phyloP scores from a whole-genome alignment of 805 yeast species.

The Wickerhamiella kurtzmanii region DNA sequence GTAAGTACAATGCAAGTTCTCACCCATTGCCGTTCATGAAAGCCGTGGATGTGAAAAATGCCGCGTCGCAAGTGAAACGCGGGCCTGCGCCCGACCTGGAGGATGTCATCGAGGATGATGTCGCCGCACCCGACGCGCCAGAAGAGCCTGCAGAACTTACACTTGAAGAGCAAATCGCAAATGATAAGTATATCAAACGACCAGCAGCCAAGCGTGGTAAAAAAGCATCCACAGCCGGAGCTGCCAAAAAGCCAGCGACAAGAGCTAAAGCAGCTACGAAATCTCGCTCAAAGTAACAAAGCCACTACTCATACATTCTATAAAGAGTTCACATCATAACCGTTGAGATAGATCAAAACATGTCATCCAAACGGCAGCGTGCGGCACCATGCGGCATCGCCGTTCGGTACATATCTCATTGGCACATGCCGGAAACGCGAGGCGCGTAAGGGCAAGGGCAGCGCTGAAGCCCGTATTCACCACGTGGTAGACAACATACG shows the following conservation, averaged over 20 bases:
- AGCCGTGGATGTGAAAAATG: slow-evolving; percentile 29
- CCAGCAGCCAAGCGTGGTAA: slow-evolving; percentile 6
- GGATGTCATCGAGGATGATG: slow-evolving; percentile 53
- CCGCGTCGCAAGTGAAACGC: slow-evolving; percentile 23
- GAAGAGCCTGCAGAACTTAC: slow-evolving; percentile 28
- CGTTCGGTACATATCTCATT: too few species aligned
- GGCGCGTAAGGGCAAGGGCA: too few species aligned
- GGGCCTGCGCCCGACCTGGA: slow-evolving; percentile 46
- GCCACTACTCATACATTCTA: too few species aligned
- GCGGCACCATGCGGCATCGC: too few species aligned
- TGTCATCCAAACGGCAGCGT: too few species aligned
- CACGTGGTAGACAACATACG: too few species aligned
- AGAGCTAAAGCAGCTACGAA: slow-evolving; percentile 2
- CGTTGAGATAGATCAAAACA: too few species aligned
- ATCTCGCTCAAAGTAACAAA: too few species aligned
- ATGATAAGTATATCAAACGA: slow-evolving; percentile 20
- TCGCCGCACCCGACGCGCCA: slow-evolving; percentile 19
- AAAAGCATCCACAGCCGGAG: slow-evolving; percentile 6
- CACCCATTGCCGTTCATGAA: slow-evolving; percentile 82
- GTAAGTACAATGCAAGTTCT: slow-evolving; percentile 56
- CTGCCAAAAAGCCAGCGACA: slow-evolving; percentile 1
- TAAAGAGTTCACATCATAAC: too few species aligned
- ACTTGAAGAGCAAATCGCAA: slow-evolving; percentile 27
- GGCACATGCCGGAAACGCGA: too few species aligned
- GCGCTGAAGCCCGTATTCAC: too few species aligned